These are phyloP conservation scores for Bipolaris victoriae DNA, from an alignment of 2,329 filamentous ascomycete species.

Conservation along the genomic window DNA sequence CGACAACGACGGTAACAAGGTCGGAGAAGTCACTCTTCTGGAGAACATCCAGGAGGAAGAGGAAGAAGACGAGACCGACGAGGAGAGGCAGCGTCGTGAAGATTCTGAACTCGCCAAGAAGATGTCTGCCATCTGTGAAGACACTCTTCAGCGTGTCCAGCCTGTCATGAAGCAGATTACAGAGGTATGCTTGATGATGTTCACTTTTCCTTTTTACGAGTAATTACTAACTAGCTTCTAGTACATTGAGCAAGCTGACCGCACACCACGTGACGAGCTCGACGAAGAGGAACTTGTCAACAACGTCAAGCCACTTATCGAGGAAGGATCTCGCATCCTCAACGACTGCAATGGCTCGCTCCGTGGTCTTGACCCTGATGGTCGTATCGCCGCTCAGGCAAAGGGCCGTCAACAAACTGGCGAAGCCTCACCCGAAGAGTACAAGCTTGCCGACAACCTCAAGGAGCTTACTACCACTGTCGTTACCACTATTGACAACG, in stretches of 20 bases:
- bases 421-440: constrained; percentile 82
- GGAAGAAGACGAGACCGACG: constrained; percentile 59
- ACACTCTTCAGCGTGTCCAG: constrained; percentile 82
- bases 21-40: constrained; percentile 67
- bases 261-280: constrained; percentile 81
- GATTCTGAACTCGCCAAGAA: constrained; percentile 79
- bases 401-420: constrained; percentile 78
- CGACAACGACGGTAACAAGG: constrained; percentile 65
- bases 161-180: constrained; percentile 87
- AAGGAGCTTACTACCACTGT: constrained; percentile 86
- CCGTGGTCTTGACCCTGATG: constrained; percentile 86
- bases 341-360: constrained; percentile 86
- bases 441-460: constrained; percentile 80
- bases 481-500: constrained; percentile 81
- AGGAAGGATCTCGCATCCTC: constrained; percentile 81
- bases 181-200: constrained; percentile 60
- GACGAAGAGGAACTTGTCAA: constrained; percentile 89
- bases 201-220: neutral
- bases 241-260: constrained; percentile 80
- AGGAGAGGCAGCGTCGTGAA: constrained; percentile 56
- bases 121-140: constrained; percentile 74
- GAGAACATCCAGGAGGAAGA: constrained; percentile 65
- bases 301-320: constrained; percentile 85
- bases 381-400: constrained; percentile 81
- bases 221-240: constrained; percentile 48